Conservation (phyloP, 2,329 filamentous ascomycete genomes). For the Alternaria metachromatica region DNA sequence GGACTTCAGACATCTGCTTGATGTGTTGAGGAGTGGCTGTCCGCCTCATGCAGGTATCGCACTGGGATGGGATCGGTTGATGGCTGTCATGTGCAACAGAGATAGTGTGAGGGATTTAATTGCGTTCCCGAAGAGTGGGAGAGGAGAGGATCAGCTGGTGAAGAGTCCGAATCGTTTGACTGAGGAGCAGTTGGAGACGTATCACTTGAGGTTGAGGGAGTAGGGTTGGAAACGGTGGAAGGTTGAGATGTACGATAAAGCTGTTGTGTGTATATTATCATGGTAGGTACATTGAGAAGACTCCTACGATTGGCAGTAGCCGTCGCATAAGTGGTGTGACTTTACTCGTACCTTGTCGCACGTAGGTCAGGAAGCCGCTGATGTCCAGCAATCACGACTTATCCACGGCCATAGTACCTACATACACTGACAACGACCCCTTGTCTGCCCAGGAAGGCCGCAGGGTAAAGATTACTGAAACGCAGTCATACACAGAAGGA, state of each 20-base stretch:
- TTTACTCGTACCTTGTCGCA: neutral
- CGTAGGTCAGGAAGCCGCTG: neutral
- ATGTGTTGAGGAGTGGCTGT: constrained; percentile 83
- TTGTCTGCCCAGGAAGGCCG: neutral
- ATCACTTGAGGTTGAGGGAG: constrained; percentile 57
- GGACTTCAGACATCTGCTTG: constrained; percentile 84
- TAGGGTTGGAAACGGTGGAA: neutral
- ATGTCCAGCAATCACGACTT: neutral
- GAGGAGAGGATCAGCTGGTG: constrained; percentile 84
- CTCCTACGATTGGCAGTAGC: neutral
- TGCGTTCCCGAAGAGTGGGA: constrained; percentile 93
- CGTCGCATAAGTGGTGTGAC: neutral
- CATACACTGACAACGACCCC: neutral
- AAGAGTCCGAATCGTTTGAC: constrained; percentile 75
- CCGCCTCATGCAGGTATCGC: constrained; percentile 95
- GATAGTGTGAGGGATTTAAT: constrained; percentile 90
- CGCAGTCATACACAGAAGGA: neutral
- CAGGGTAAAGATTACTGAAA: neutral
- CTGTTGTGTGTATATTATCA: neutral
- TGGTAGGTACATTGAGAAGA: neutral
- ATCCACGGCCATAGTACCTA: no score
- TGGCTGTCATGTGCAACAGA: constrained; percentile 78
- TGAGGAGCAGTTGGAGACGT: constrained; percentile 64
- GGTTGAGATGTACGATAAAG: neutral
- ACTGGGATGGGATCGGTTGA: constrained; percentile 85